Conservation (phyloP, 192 early-diverging fungal genomes). For the Coemansia sp. region DNA sequence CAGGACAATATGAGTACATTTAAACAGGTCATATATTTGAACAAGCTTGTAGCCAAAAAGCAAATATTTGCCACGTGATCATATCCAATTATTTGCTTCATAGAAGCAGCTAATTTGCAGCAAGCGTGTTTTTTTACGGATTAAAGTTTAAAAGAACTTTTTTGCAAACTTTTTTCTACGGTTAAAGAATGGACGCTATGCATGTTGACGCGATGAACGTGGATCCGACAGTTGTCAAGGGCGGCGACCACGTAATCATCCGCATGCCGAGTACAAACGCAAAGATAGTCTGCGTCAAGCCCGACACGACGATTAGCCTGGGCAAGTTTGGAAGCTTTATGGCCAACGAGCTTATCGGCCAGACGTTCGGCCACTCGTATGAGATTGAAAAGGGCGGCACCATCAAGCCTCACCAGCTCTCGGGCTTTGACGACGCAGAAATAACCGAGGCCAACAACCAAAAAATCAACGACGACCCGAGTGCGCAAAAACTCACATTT, state of each 20-base stretch:
- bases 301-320: slow-evolving; percentile 63
- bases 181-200: too few species aligned
- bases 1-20: too few species aligned
- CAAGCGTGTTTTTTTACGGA: too few species aligned
- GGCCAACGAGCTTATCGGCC: slow-evolving; percentile 76
- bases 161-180: too few species aligned
- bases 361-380: slow-evolving; percentile 77
- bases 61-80: too few species aligned
- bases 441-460: slow-evolving; percentile 81
- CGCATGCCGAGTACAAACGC: slow-evolving; percentile 81
- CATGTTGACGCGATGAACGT: background rate
- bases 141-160: too few species aligned
- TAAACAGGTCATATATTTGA: too few species aligned
- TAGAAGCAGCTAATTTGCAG: too few species aligned
- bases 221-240: slow-evolving; percentile 51
- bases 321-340: slow-evolving; percentile 93
- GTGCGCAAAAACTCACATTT: slow-evolving; percentile 76
- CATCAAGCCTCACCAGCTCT: slow-evolving; percentile 31
- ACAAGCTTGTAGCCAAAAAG: too few species aligned
- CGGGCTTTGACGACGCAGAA: slow-evolving; percentile 56
- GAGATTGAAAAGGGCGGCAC: slow-evolving; percentile 71
- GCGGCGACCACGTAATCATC: slow-evolving; percentile 69
- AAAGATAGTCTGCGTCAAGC: slow-evolving; percentile 71
- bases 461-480: slow-evolving; percentile 71
- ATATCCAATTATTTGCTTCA: too few species aligned